Base-by-base conservation (phyloP, 169 alveolate genomes). In the Eimeria necatrix region DNA sequence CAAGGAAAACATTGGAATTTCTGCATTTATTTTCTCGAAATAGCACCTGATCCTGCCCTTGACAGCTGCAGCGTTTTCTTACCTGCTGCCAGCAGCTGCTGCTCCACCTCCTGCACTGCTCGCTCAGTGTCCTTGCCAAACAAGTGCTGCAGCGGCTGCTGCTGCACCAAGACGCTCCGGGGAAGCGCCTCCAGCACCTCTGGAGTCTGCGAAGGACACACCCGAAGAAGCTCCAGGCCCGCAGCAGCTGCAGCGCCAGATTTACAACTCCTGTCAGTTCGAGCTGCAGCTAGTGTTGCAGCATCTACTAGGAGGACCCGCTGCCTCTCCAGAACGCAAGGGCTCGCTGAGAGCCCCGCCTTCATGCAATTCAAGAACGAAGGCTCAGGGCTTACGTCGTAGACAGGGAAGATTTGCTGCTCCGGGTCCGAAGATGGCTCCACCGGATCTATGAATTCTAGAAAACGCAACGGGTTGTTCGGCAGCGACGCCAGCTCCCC, bases 91-190 rank as follows among this genome's bases (percentile, higher is more conserved):
- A 76, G n/a, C 46, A 76, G 52, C 46, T 76, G 61, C 87, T 49
- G 59, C 61, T 76, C 87, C n/a, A 76, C 64, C 59, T 76, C 53
- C 56, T 49, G 59, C 24, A 60, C 87, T 76, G 87, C 87, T 4
- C 26, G 26, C 10, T 6, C 61, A 8, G 64, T 16, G 24, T 76
- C 64, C 41, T 60, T 60, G 4, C 61, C 61, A 4, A 76, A 41
- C 48, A 76, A 60, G 26, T 76, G 87, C 87, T 76, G 87, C 87
- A 76, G 87, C 59, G 18, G 3, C 87, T 46, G 87, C 64, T 26
- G 87, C 87, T 76, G 87, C 87, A 76, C 6, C 61, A 76, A n/a
- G 6, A 46, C 22, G 26, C 87, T 76, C 46, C 56, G 87, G 18
- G 52, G 87, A 56, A 76, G 87, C 26, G 87, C 59, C 26, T 76